These are phyloP conservation scores for Rhizopogon sp. DNA, from an alignment of 768 basidiomycete species.

Conservation along the genomic window DNA sequence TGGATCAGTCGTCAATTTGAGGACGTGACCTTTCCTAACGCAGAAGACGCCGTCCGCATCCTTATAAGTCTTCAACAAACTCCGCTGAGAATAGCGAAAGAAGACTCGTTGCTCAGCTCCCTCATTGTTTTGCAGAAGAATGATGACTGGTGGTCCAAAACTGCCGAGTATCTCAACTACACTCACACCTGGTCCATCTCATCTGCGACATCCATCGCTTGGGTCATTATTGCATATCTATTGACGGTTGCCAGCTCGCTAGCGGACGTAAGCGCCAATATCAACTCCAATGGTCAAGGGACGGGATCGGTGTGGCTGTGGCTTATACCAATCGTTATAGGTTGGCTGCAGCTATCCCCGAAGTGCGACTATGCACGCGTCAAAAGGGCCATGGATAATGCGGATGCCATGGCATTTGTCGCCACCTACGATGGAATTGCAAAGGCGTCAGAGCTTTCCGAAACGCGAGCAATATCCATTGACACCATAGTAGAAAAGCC, in stretches of 20 bases:
- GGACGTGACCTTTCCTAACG: constrained; percentile 21
- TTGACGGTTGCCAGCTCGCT: constrained; percentile 33
- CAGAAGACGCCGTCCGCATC: constrained; percentile 22
- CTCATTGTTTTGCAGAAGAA: constrained; percentile 39
- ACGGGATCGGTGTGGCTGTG: constrained; percentile 40
- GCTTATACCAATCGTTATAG: constrained; percentile 35
- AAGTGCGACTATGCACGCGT: constrained; percentile 32
- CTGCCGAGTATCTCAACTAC: constrained; percentile 30
- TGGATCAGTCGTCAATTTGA: constrained; percentile 34
- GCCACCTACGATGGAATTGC: constrained; percentile 8
- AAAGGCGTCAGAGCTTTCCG: neutral
- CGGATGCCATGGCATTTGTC: constrained; percentile 24
- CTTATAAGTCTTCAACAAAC: constrained; percentile 39
- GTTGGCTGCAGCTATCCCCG: constrained; percentile 37
- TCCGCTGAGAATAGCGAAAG: constrained; percentile 27
- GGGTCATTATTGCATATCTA: constrained; percentile 40
- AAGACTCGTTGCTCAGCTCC: constrained; percentile 29
- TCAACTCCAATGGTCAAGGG: constrained; percentile 31
- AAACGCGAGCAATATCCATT: constrained; percentile 1
- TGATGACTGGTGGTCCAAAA: constrained; percentile 36
- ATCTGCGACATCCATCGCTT: constrained; percentile 33
- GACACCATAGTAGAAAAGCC: neutral
- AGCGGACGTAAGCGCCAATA: constrained; percentile 10
- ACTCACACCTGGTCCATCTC: constrained; percentile 37
- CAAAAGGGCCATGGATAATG: constrained; percentile 16